phyloP scores from a whole-genome alignment of 257 asterid genomes.

The Jaltomata sinuosa region DNA sequence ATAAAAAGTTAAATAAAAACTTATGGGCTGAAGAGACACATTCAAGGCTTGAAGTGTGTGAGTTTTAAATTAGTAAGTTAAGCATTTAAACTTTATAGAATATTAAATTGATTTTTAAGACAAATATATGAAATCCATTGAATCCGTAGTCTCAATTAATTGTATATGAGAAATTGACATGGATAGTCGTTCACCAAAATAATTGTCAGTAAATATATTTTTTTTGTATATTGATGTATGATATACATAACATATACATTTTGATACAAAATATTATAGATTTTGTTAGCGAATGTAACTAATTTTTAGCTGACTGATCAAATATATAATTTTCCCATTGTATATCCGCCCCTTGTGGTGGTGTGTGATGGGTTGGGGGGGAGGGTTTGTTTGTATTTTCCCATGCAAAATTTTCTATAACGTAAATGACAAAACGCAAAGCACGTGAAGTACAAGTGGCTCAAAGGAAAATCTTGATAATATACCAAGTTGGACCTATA shows the following conservation, averaged over 20 bases:
- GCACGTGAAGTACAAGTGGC: constrained; percentile 15
- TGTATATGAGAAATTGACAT: neutral
- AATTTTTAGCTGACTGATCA: neutral
- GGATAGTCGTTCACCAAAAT: neutral
- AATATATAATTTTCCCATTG: neutral
- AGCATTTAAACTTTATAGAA: no score
- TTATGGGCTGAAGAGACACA: no score
- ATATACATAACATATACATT: neutral
- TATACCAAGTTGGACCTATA: constrained; percentile 1
- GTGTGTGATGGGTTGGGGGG: neutral
- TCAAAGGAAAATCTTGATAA: constrained; percentile 1
- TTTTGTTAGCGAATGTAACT: no score
- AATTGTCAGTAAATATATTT: neutral
- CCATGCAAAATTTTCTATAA: constrained; percentile 7
- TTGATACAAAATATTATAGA: neutral
- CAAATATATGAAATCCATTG: neutral
- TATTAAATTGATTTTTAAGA: no score
- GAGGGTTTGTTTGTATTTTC: neutral
- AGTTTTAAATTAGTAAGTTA: no score
- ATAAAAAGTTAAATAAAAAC: no score
- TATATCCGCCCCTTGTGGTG: neutral
- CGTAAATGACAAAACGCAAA: neutral
- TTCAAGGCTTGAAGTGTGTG: neutral
- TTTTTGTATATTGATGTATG: neutral
- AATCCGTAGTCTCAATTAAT: neutral